Percentiles rank a stretch among this genome's conserved stretches.
Evolutionary conservation across 208 protist species (phyloP).

Genomic region (Blechomonas ayalai): DNA sequence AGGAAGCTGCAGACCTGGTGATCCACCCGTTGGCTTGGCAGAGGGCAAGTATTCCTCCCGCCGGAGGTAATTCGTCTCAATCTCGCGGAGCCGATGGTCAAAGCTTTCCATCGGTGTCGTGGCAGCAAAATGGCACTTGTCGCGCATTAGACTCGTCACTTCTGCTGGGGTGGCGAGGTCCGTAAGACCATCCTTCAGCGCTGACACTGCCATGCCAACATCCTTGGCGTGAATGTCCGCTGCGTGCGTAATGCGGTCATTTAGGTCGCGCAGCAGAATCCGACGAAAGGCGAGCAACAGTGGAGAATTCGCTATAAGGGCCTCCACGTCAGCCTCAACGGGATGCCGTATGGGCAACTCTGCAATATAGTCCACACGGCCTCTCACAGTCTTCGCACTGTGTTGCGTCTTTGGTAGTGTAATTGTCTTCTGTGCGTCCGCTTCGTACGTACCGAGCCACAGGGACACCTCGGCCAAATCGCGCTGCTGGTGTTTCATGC

Average conservation of each 20-base stretch:
- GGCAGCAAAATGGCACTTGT: too few relatives aligned
- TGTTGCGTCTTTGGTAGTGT: too few relatives aligned
- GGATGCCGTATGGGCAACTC: too few relatives aligned
- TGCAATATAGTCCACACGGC: too few relatives aligned
- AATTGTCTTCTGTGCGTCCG: not conserved
- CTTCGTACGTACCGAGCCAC: constrained; percentile 23
- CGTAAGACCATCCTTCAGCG: constrained; percentile 27
- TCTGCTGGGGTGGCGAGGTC: not conserved
- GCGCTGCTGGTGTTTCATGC: constrained; percentile 9
- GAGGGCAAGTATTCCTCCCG: constrained; percentile 33
- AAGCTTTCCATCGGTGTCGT: constrained; percentile 7
- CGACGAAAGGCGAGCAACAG: constrained; percentile 70
- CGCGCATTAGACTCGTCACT: too few relatives aligned
- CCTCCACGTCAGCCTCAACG: constrained; percentile 14
- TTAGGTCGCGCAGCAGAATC: constrained; percentile 55
- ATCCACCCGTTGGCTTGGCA: constrained; percentile 52
- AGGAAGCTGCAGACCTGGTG: constrained; percentile 26
- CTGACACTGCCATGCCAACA: constrained; percentile 24
- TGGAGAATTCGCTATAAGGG: constrained; percentile 36
- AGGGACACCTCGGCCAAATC: constrained; percentile 22
- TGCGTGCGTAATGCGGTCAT: constrained; percentile 37
- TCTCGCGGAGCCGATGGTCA: constrained; percentile 28
- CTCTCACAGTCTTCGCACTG: too few relatives aligned
- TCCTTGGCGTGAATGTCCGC: constrained; percentile 48
- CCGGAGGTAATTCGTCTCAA: constrained; percentile 36